Evolutionary conservation across 139 green algal species (phyloP), one percentile per base, ranked within the genome.

Genomic region (Chlamydomonas urium): DNA sequence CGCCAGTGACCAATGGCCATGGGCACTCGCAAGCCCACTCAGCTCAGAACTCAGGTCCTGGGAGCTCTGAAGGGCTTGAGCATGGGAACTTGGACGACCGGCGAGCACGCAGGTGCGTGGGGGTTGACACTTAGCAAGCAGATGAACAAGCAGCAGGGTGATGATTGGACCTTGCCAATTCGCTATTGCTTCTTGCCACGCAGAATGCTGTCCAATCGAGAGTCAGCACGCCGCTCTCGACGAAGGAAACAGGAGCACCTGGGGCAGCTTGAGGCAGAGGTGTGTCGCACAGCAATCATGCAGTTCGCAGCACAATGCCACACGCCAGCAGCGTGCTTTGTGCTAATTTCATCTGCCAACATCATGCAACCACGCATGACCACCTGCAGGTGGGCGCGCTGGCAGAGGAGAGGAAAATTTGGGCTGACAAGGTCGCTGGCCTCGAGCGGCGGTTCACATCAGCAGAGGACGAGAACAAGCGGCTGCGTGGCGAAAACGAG

Each of bases 131-230:
- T 24, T 38, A 26, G 10, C 59, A 66, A n/a, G n/a, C 59, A 62
- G 4, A 62, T 17, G 21, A 8, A 14, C 24, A 29, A 29, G 23
- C n/a, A 14, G 23, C n/a, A 28, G 21, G 53, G 24, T 31, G 8
- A 31, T 62, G 53, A 5, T 34, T 8, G 10, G 24, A 28, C 24
- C 17, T 62, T 31, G n/a, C 19, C 23, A 28, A 62, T 62, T 28
- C 24, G 53, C 53, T 34, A 5, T 28, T 62, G 53, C 53, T 31
- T 62, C 23, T 14, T 17, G 42, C 28, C 33, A 2, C 45, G 69
- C 77, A 82, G 92, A 62, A 96, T 97, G 92, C 62, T 96, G 53
- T 91, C 81, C 37, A 97, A 97, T 69, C 81, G 92, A 1, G 92
- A 97, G 81, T 93, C 86, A 38, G 92, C 92, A 6, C 76, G 92